Percentiles rank a stretch among this genome's conserved stretches.
Conservation (phyloP, 2,329 filamentous ascomycete species). For the Hypocrella siamensis region DNA sequence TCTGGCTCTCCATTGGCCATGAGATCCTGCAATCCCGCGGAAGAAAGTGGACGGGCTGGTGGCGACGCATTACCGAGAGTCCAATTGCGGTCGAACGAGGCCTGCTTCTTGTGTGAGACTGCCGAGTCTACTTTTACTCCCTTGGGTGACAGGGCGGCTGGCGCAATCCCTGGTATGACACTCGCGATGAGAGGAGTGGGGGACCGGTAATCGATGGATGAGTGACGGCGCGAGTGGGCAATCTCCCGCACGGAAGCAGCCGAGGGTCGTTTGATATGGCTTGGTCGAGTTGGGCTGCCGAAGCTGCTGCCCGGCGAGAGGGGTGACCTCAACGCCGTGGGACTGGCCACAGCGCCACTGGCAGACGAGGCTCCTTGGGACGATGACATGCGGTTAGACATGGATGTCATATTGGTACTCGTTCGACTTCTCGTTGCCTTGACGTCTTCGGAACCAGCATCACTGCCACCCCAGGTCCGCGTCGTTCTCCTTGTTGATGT, state of each 20-base stretch:
- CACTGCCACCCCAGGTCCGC: constrained; percentile 40
- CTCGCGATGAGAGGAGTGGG: constrained; percentile 4
- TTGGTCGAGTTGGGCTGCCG: constrained; percentile 29
- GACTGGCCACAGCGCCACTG: constrained; percentile 32
- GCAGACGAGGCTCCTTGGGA: constrained; percentile 33
- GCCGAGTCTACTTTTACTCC: constrained; percentile 26
- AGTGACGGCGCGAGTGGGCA: constrained; percentile 75
- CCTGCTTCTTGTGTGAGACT: constrained; percentile 43
- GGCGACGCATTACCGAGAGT: constrained; percentile 38
- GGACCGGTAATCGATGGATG: constrained; percentile 60
- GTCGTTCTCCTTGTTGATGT: constrained; percentile 31
- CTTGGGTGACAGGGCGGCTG: constrained; percentile 26
- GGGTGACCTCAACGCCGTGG: constrained; percentile 24
- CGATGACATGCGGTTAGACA: constrained; percentile 26
- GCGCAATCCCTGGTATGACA: constrained; percentile 7
- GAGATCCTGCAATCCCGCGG: constrained; percentile 31
- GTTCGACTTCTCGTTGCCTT: constrained; percentile 36
- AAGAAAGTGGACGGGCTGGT: constrained; percentile 31
- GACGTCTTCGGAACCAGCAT: constrained; percentile 39
- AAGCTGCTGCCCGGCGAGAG: constrained; percentile 21
- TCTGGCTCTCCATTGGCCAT: constrained; percentile 20
- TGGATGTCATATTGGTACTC: constrained; percentile 31
- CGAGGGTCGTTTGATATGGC: constrained; percentile 49
- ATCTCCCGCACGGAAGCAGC: constrained; percentile 70
- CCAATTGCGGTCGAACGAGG: constrained; percentile 58